These are phyloP conservation scores for Lithospermum erythrorhizon DNA, from an alignment of 257 asterid genomes.

Conservation along the genomic window DNA sequence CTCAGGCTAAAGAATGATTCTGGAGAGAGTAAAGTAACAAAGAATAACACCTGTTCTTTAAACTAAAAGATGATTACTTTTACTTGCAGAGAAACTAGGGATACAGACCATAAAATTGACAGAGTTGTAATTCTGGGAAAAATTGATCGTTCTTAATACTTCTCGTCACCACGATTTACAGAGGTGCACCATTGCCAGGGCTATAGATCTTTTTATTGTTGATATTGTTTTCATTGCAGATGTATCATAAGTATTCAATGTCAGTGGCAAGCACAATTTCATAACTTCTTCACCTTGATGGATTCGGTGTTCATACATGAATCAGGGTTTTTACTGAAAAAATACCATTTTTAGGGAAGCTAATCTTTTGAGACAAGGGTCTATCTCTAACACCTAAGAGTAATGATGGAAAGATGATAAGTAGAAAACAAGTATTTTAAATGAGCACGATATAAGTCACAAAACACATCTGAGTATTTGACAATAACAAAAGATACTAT, in stretches of 20 bases:
- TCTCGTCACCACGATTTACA: background rate
- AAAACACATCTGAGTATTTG: slow-evolving; percentile 9
- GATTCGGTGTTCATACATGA: background rate
- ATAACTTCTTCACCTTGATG: background rate
- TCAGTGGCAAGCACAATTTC: background rate
- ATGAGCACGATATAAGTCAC: background rate
- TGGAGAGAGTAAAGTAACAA: background rate
- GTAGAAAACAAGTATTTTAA: background rate
- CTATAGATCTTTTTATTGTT: background rate
- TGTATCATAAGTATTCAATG: background rate
- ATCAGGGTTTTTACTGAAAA: background rate
- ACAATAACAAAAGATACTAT: slow-evolving; percentile 9
- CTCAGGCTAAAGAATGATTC: background rate
- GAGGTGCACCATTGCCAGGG: background rate
- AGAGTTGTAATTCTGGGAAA: background rate
- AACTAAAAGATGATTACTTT: too few relatives aligned
- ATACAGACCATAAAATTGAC: too few relatives aligned
- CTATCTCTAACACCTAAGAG: background rate
- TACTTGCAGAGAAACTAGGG: too few relatives aligned
- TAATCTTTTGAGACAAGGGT: background rate
- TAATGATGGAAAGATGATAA: background rate
- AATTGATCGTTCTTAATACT: background rate
- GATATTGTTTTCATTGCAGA: background rate
- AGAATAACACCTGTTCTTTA: background rate
- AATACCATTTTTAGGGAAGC: background rate